These are phyloP conservation scores for Saccharomyces hybrid DNA, from an alignment of 1,139 yeast genomes.

Conservation along the genomic window DNA sequence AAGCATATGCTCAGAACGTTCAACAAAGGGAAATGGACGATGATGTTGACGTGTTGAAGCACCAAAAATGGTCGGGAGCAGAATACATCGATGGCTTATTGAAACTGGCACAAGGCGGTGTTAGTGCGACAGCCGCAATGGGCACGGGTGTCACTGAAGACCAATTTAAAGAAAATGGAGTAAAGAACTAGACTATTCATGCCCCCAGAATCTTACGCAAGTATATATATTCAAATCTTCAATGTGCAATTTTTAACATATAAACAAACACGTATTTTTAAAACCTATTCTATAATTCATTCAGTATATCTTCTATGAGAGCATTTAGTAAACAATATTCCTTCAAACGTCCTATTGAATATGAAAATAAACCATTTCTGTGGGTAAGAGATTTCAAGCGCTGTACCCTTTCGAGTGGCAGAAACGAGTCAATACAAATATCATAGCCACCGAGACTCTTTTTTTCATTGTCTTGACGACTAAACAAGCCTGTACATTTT, in stretches of 20 bases:
- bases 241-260: neutral
- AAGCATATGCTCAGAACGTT: constrained; percentile 82
- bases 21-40: constrained; percentile 84
- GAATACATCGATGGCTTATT: constrained; percentile 89
- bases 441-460: neutral
- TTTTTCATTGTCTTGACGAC: neutral
- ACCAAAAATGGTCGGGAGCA: constrained; percentile 99
- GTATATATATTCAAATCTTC: neutral
- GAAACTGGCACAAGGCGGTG: constrained; percentile 91
- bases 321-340: no score
- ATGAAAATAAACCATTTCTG: no score
- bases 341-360: no score
- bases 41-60: constrained; percentile 94
- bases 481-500: neutral
- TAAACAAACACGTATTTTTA: neutral
- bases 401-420: neutral
- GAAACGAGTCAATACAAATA: neutral
- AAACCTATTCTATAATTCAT: neutral
- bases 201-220: neutral
- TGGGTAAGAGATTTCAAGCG: no score
- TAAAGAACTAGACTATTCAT: neutral
- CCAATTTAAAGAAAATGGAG: constrained; percentile 53
- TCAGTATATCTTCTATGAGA: neutral
- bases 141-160: constrained; percentile 98
- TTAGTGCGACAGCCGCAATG: constrained; percentile 95